These are phyloP conservation scores for Ormosia semicastrata DNA, from an alignment of 306 rosid genomes.

Conservation along the genomic window DNA sequence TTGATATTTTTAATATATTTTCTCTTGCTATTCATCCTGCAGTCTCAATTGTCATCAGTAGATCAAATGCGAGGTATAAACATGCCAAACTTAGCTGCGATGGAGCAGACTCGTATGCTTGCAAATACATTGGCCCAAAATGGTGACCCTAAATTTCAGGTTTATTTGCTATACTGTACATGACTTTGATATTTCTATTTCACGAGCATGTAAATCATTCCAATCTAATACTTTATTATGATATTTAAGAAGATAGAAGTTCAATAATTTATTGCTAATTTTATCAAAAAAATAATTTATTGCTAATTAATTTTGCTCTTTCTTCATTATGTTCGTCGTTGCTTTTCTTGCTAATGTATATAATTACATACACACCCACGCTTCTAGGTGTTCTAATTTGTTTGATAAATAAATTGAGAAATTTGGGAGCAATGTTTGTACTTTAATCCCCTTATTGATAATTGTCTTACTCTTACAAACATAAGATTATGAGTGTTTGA, in stretches of 20 bases:
- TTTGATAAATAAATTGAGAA: not conserved
- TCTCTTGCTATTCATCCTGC: conserved; percentile 36
- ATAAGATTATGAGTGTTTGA: not conserved
- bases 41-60: conserved; percentile 76
- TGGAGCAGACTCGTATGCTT: conserved; percentile 96
- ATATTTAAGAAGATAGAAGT: conserved; percentile 3
- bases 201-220: conserved; percentile 10
- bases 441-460: not conserved
- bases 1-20: not conserved
- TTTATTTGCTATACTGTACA: conserved; percentile 31
- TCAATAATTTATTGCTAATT: conserved; percentile 5
- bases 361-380: not conserved
- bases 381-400: not conserved
- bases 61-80: conserved; percentile 70
- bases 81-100: conserved; percentile 70
- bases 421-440: not conserved
- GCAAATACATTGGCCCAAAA: conserved; percentile 92
- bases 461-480: not conserved
- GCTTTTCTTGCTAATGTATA: conserved; percentile 2
- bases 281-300: not conserved
- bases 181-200: conserved; percentile 20
- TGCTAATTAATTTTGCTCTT: not conserved
- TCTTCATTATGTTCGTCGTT: not conserved
- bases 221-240: not conserved
- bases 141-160: conserved; percentile 97